Base-by-base conservation (phyloP, 2,329 filamentous ascomycete genomes). In the Diaporthe sp. region DNA sequence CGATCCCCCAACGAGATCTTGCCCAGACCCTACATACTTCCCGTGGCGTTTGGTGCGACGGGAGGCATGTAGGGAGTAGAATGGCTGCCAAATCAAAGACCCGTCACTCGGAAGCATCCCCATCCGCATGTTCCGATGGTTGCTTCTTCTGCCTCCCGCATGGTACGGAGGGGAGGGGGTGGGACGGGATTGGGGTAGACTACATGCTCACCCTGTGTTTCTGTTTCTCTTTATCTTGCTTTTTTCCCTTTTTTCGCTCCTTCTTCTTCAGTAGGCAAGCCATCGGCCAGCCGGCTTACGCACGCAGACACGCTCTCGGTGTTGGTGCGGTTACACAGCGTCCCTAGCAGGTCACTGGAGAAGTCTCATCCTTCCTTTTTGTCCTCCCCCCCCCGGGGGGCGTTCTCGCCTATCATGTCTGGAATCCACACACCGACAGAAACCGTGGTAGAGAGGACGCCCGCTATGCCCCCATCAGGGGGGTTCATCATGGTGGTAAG, bases 271-370 rank as follows among this genome's bases (percentile, higher is more conserved):
- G 19, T 50, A 51, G 47, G 66, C 44, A 70, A 71, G 70, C 35
- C 71, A 73, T n/a, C n/a, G n/a, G n/a, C n/a, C n/a, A n/a, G n/a
- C 65, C 42, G 30, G 32, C 56, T 70, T 27, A 65, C 72, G 66
- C 51, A 53, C 51, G 39, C 53, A 53, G 30, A 56, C 37, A 68
- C 50, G 42, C 19, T 50, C 27, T 69, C 47, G 27, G 25, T 42
- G 51, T 10, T 56, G 53, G 44, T 72, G 70, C 30, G 61, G 73
- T 75, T 42, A 51, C 73, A 75, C 73, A 75, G 51, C 73, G 58
- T 75, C 70, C 35, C 44, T 70, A 51, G 65, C n/a, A 75, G 65
- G 58, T 75, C 73, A 75, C 73, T 75, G 73, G 73, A 70, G 73
- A 73, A 50, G 35, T 71, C 69, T 63, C 55, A 58, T 37, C 51